Conservation (phyloP, 2,329 filamentous ascomycete species). For the Aureobasidium sp. region DNA sequence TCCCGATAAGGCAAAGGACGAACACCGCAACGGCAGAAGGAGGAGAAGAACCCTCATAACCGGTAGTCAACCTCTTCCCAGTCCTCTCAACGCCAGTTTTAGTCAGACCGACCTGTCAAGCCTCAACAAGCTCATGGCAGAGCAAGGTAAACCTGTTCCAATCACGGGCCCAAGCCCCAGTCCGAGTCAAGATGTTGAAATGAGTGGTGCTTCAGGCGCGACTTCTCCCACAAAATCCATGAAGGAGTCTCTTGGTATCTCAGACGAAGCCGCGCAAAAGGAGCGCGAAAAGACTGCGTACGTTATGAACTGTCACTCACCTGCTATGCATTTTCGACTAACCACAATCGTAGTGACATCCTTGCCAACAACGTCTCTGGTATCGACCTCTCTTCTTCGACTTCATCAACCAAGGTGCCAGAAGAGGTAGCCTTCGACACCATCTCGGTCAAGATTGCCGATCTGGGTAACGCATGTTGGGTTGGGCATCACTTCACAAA, state of each 20-base stretch:
- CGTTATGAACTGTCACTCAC: constrained; percentile 30
- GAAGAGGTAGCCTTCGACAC: constrained; percentile 59
- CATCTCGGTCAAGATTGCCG: constrained; percentile 98
- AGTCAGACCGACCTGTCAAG: constrained; percentile 68
- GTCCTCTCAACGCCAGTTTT: constrained; percentile 87
- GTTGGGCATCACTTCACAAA: constrained; percentile 98
- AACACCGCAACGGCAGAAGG: constrained; percentile 83
- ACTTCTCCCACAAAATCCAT: constrained; percentile 45
- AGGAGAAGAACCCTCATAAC: constrained; percentile 90
- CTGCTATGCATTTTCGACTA: constrained; percentile 15
- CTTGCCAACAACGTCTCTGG: constrained; percentile 88
- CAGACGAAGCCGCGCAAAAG: constrained; percentile 54
- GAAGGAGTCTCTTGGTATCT: constrained; percentile 49
- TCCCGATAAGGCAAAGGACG: constrained; percentile 61
- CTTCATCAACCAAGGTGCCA: constrained; percentile 44
- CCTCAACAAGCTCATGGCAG: constrained; percentile 74
- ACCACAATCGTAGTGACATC: constrained; percentile 48
- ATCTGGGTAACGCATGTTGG: constrained; percentile 97
- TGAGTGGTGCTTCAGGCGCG: constrained; percentile 46
- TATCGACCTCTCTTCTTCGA: constrained; percentile 64
- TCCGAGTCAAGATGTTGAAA: constrained; percentile 39
- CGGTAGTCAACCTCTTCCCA: constrained; percentile 90
- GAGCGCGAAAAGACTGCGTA: constrained; percentile 92
- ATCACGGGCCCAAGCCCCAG: constrained; percentile 33
- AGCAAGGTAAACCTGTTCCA: constrained; percentile 52